Conservation (phyloP, 768 basidiomycete species). For the Russula dissimulans region DNA sequence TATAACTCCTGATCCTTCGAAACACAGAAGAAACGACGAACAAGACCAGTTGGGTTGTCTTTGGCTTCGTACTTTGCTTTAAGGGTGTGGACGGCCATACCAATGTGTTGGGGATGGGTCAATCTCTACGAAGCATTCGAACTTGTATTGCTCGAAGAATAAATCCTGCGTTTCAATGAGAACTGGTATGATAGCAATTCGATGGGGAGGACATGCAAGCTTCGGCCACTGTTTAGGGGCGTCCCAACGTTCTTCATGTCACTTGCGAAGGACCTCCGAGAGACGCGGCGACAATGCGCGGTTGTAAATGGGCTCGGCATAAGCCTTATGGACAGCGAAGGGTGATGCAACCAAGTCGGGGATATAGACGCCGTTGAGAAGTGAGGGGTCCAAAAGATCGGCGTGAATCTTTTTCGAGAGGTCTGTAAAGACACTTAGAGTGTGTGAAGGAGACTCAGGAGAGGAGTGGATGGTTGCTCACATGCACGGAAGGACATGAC, state of each 20-base stretch:
- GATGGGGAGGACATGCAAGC: slow-evolving; percentile 81
- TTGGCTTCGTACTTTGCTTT: too few species aligned
- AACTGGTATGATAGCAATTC: too few species aligned
- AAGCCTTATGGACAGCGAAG: slow-evolving; percentile 74
- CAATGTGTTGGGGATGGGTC: too few species aligned
- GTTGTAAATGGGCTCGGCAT: slow-evolving; percentile 92
- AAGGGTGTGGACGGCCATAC: too few species aligned
- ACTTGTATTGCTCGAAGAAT: too few species aligned
- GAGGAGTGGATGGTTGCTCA: slow-evolving; percentile 34
- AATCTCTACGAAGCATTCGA: too few species aligned
- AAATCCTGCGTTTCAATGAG: too few species aligned
- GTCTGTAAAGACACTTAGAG: slow-evolving; percentile 25
- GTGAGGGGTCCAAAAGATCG: slow-evolving; percentile 85
- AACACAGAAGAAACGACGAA: too few species aligned
- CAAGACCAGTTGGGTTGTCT: too few species aligned
- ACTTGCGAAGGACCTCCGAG: slow-evolving; percentile 87
- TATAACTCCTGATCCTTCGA: too few species aligned
- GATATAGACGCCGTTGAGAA: slow-evolving; percentile 91
- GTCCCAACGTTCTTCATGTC: slow-evolving; percentile 90
- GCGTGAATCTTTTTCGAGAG: slow-evolving; percentile 53
- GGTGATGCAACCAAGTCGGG: slow-evolving; percentile 91
- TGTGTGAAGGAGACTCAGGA: too few species aligned
- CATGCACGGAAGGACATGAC: slow-evolving; percentile 96
- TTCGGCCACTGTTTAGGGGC: slow-evolving; percentile 76
- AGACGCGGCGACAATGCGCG: slow-evolving; percentile 94